phyloP scores from a whole-genome alignment of 768 basidiomycete species.

The Strobilomyces confusus region DNA sequence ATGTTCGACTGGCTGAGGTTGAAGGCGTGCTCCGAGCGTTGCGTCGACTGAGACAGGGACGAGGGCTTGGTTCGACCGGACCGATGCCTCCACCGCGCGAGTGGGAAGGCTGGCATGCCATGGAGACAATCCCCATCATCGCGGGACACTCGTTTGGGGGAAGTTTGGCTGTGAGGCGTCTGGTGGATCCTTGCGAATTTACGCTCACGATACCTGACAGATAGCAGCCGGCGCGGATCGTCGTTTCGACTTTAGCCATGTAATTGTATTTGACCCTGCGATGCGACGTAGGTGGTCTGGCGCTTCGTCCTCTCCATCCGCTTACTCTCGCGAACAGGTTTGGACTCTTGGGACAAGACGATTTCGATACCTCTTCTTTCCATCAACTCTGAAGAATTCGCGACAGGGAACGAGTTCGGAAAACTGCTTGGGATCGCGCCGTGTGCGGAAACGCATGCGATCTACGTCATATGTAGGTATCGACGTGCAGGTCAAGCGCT shows the following conservation, averaged over 20 bases:
- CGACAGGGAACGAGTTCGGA: slow-evolving; percentile 33
- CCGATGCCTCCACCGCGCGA: background rate
- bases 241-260: slow-evolving; percentile 23
- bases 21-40: slow-evolving; percentile 27
- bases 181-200: background rate
- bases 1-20: slow-evolving; percentile 38
- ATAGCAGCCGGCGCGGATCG: slow-evolving; percentile 23
- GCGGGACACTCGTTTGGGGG: slow-evolving; percentile 34
- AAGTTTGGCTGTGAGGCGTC: slow-evolving; percentile 23
- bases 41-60: background rate
- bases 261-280: slow-evolving; percentile 30
- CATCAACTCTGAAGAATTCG: slow-evolving; percentile 41
- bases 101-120: slow-evolving; percentile 18
- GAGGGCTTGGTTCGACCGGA: background rate
- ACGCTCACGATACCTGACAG: background rate
- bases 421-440: slow-evolving; percentile 30
- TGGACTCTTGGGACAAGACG: slow-evolving; percentile 24
- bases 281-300: slow-evolving; percentile 18
- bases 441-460: slow-evolving; percentile 2
- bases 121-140: slow-evolving; percentile 25
- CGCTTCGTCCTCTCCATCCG: slow-evolving; percentile 14
- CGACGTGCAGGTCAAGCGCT: background rate
- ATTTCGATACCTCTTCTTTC: slow-evolving; percentile 34
- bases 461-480: slow-evolving; percentile 15
- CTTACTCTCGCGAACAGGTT: slow-evolving; percentile 19